Evolutionary conservation across 495 filamentous ascomycete species (phyloP), one percentile per base, ranked within the genome.

Genomic region (Talaromyces nanjingensis): DNA sequence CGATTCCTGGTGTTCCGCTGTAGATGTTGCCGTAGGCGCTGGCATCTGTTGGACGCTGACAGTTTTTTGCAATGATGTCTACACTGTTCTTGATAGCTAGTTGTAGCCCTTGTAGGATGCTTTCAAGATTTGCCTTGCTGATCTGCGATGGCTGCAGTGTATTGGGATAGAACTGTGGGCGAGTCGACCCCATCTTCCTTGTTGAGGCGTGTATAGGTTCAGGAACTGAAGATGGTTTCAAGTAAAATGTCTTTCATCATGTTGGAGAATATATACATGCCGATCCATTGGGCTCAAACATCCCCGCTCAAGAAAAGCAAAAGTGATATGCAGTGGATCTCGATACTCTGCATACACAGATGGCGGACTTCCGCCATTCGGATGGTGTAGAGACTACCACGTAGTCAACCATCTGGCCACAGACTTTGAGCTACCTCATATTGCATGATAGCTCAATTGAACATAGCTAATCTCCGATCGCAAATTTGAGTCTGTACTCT

Each of bases 11-110:
- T 25, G 45, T 70, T 39, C 66, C 68, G 6, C 65, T 66, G 29
- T 73, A 77, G 52, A 75, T 65, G 47, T 76, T 76, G 31, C 65
- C 66, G 8, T 61, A 39, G 5, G 54, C 63, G 70, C 71, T 76
- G 56, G 67, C 64, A 7, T 70, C 68, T 2, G 65, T 66, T 11
- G 73, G 63, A 8, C 65, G 24, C 25, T 37, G 62, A 20, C 67
- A 68, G 27, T 68, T 71, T 12, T 66, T 31, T 7, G 72, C 66
- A 11, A 79, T 64, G 12, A 71, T 20, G 18, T 69, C 60, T 34
- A 73, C 69, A 12, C 73, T 73, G 62, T 68, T 66, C 14, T 64
- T 66, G 52, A 77, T 69, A 2, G 74, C 74, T 18, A 39, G 31
- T 25, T 70, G 72, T 9, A 79, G 62, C 45, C 77, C 66, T 59